Conservation (phyloP, 2,329 filamentous ascomycete species). For the Fusarium incarnatum region DNA sequence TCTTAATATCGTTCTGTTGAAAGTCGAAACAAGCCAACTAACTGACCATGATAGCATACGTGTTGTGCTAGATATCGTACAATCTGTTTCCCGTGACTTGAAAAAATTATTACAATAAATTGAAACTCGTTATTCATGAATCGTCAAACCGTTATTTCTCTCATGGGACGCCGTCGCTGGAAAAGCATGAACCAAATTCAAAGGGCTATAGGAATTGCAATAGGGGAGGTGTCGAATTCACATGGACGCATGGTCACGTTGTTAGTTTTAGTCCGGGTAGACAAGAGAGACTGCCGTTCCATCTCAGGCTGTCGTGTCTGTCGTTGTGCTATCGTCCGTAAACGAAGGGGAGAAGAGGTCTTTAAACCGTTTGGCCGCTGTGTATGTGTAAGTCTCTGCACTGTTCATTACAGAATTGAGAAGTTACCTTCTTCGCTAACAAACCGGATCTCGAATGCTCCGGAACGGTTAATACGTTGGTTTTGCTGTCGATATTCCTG, state of each 20-base stretch:
- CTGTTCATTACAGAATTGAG: neutral
- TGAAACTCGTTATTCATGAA: conserved; percentile 44
- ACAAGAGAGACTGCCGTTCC: neutral
- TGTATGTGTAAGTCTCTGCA: conserved; percentile 20
- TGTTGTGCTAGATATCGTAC: conserved; percentile 40
- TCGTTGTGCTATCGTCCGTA: conserved; percentile 31
- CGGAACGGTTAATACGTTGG: conserved; percentile 61
- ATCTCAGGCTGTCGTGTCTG: conserved; percentile 25
- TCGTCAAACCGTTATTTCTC: conserved; percentile 37
- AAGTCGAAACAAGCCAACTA: conserved; percentile 20
- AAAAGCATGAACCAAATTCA: conserved; percentile 24
- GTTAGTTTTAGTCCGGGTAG: conserved; percentile 2
- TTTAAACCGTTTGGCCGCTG: conserved; percentile 52
- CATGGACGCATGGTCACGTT: neutral
- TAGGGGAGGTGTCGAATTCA: conserved; percentile 4
- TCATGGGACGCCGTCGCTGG: conserved; percentile 36
- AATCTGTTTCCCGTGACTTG: conserved; percentile 39
- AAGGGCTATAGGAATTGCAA: conserved; percentile 30
- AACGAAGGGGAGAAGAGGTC: conserved; percentile 53
- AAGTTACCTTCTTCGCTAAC: conserved; percentile 55
- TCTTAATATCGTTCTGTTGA: conserved; percentile 21
- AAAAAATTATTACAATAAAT: conserved; percentile 29
- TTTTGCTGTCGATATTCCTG: conserved; percentile 64
- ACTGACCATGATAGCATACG: conserved; percentile 22
- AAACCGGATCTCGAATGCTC: conserved; percentile 65